Evolutionary conservation across 768 basidiomycete genomes (phyloP), one percentile per base, ranked within the genome.

Genomic region (Strobilomyces dryophilus): DNA sequence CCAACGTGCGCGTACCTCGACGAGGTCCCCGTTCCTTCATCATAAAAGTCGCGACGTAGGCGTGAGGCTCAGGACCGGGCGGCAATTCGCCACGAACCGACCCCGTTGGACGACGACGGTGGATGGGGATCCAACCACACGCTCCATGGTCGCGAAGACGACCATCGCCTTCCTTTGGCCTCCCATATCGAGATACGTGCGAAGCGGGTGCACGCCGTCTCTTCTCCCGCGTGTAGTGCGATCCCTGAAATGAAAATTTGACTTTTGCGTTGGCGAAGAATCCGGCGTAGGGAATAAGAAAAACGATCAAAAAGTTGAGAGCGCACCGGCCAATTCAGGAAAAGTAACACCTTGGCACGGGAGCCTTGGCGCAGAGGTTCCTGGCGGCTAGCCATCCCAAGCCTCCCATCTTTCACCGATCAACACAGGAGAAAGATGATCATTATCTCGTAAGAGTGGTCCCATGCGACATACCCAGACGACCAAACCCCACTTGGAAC

Each of bases 391-490:
- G 17, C 37, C 37, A 37, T 7, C 8, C 37, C 37, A 17, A 37
- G 37, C 37, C 6, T 18, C 29, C 39, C 39, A 9, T 39, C 39
- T 39, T 26, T 35, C 39, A 55, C 53, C 29, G 5, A 36, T 47
- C 36, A 44, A 10, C 24, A 34, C 17, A 32, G 2, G 14, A 36
- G 40, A 24, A 24, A 32, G 36, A 21, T 29, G 18, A 36, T 31
- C 40, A 44, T 50, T 34, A 35, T 59, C 51, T 35, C 34, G 34
- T 45, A 34, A 52, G 48, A 51, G 51, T 49, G 45, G 8, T 27
- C 8, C 24, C 50, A 12, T 49, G 42, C 17, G 17, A 61, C 53
- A 55, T 57, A 61, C 54, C 53, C 52, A 44, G 45, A 37, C 37
- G 34, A 15, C 35, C 42, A 50, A 26, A 42, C 27, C 15, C 32